A percentile compares a stretch with the other conserved stretches of the same genome.
Evolutionary conservation across 1,284 basidiomycete species (phyloP).

Genomic region (Pseudozyma sp.): DNA sequence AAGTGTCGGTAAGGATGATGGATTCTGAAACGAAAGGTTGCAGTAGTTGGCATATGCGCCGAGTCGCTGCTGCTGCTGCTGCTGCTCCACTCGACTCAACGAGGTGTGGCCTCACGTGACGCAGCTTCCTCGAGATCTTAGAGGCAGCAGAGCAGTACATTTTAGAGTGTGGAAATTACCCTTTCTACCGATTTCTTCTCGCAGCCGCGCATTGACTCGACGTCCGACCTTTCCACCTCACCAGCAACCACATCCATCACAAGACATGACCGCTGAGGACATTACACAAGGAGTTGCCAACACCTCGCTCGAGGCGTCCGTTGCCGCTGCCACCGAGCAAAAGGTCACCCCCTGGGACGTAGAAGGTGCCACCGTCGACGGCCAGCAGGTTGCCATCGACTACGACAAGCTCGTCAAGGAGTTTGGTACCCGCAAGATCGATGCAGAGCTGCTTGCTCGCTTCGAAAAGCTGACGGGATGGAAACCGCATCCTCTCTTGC

Average conservation of each 20-base stretch:
- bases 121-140: slow-evolving; percentile 1
- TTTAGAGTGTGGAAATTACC: slow-evolving; percentile 3
- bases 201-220: slow-evolving; percentile 17
- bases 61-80: background rate
- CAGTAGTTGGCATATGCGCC: slow-evolving; percentile 19
- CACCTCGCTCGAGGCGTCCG: slow-evolving; percentile 42
- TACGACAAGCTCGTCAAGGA: slow-evolving; percentile 95
- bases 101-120: slow-evolving; percentile 28
- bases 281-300: slow-evolving; percentile 53
- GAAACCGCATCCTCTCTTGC: slow-evolving; percentile 88
- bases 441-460: slow-evolving; percentile 81
- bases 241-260: slow-evolving; percentile 5
- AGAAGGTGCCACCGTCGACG: slow-evolving; percentile 91
- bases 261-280: slow-evolving; percentile 38
- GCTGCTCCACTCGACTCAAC: slow-evolving; percentile 23
- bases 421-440: slow-evolving; percentile 89
- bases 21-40: background rate
- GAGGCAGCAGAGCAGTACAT: slow-evolving; percentile 1
- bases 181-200: slow-evolving; percentile 22
- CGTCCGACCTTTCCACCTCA: background rate
- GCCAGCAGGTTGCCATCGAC: slow-evolving; percentile 79
- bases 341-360: slow-evolving; percentile 98
- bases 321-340: slow-evolving; percentile 72
- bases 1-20: slow-evolving; percentile 3
- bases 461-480: slow-evolving; percentile 92